Evolutionary conservation across 805 yeast genomes (phyloP), one percentile per base, ranked within the genome.

Genomic region (Jamesozyma rosinii): DNA sequence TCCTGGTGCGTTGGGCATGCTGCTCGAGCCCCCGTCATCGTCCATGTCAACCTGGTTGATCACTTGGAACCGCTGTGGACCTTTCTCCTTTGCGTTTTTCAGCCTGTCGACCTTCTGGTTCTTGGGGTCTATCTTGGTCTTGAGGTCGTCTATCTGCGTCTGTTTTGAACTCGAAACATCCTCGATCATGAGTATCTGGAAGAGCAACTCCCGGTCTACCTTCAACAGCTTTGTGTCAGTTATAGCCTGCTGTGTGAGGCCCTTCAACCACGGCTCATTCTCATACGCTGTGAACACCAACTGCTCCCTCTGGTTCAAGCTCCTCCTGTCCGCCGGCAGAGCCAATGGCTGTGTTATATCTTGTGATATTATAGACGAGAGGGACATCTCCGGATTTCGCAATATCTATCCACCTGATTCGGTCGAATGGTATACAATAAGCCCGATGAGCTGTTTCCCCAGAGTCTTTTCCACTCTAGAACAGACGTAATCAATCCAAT

Each of bases 71-170:
- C 30, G 41, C 39, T 49, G 49, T 13, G 54, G 49, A 15, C 46
- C 48, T 15, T 45, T 29, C n/a, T 17, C n/a, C 3, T 34, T 31
- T 17, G 45, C 19, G 47, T 45, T 21, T 26, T 55, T 34, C 35
- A 80, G 58, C 21, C 81, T 61, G 58, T 81, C 90, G 2, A 75
- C 77, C 14, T 75, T 74, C 2, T 75, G 79, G n/a, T 67, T 70
- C 47, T 74, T 77, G 1, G 79, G 76, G 51, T 81, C 79, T n/a
- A 72, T 62, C 40, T 64, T 59, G 29, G 71, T 70, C 19, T 63
- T 64, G 59, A 83, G 64, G 5, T 70, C 73, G 48, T 82, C 90
- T 3, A 79, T 53, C 48, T 75, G 77, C n/a, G 67, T 59, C 18
- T 74, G 55, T 18, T 65, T 63, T 0, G 87, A 75, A 26, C 60